Conservation (phyloP, 768 basidiomycete genomes). For the Phanerochaete sordida region DNA sequence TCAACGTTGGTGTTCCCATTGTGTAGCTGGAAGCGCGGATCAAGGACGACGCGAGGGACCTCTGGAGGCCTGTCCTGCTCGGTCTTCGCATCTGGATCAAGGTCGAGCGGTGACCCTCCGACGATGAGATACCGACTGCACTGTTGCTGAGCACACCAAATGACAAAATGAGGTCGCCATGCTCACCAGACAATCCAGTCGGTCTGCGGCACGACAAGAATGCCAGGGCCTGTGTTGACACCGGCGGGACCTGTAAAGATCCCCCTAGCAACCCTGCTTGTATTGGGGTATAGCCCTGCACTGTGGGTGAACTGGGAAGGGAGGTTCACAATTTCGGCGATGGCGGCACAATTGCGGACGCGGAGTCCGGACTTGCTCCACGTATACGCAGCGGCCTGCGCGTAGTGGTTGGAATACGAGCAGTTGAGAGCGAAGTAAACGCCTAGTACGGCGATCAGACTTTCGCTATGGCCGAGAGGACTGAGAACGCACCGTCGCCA, state of each 20-base stretch:
- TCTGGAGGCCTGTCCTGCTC: not conserved
- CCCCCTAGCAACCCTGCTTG: no score
- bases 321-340: slow-evolving; percentile 66
- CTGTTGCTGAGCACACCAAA: not conserved
- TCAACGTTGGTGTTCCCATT: slow-evolving; percentile 28
- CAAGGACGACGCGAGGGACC: not conserved
- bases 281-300: no score
- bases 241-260: no score
- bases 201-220: slow-evolving; percentile 59
- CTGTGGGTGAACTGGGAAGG: slow-evolving; percentile 40
- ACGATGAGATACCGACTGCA: slow-evolving; percentile 62
- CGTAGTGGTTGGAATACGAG: slow-evolving; percentile 40
- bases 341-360: slow-evolving; percentile 49
- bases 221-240: slow-evolving; percentile 24
- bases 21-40: slow-evolving; percentile 35
- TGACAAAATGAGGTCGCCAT: not conserved
- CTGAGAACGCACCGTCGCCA: slow-evolving; percentile 49
- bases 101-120: slow-evolving; percentile 23
- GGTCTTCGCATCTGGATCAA: not conserved
- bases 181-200: slow-evolving; percentile 70
- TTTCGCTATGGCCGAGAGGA: not conserved
- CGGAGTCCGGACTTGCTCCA: slow-evolving; percentile 52
- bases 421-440: slow-evolving; percentile 69
- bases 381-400: slow-evolving; percentile 23
- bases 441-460: slow-evolving; percentile 33